Conservation (phyloP, 805 yeast genomes). For the Candida endomychidarum region DNA sequence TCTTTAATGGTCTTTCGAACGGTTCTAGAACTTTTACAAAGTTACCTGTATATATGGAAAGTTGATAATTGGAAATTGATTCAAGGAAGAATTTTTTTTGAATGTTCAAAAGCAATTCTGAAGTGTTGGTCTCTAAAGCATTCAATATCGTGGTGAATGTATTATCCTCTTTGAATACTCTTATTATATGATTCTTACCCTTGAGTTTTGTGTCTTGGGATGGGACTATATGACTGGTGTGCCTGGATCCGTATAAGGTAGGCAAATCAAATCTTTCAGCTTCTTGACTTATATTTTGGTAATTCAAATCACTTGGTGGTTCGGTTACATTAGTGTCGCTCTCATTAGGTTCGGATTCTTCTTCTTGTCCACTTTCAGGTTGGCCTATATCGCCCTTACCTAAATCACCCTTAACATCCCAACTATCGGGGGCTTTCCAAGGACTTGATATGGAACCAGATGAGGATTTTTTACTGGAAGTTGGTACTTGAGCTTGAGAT, state of each 20-base stretch:
- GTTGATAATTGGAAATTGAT: slow-evolving; percentile 67
- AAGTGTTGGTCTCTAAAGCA: slow-evolving; percentile 72
- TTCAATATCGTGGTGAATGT: slow-evolving; percentile 83
- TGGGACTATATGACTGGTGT: slow-evolving; percentile 19
- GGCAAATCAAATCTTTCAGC: slow-evolving; percentile 22
- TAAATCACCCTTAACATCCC: slow-evolving; percentile 43
- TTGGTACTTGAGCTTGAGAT: slow-evolving; percentile 1
- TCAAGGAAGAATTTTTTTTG: slow-evolving; percentile 78
- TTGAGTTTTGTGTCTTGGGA: slow-evolving; percentile 14
- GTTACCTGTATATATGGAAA: slow-evolving; percentile 74
- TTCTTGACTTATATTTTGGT: slow-evolving; percentile 1
- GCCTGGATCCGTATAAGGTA: slow-evolving; percentile 32
- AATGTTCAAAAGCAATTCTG: slow-evolving; percentile 67
- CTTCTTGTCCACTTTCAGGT: not conserved
- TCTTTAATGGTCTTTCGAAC: slow-evolving; percentile 72
- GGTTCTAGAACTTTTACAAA: slow-evolving; percentile 69
- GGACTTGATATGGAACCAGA: not conserved
- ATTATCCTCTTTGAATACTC: slow-evolving; percentile 81
- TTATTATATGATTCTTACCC: slow-evolving; percentile 50
- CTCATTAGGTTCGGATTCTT: not conserved
- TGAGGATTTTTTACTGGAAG: not conserved
- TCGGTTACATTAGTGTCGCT: not conserved
- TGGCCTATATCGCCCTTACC: not conserved
- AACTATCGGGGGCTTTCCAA: slow-evolving; percentile 50
- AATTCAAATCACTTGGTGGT: slow-evolving; percentile 4